phyloP scores from a whole-genome alignment of 192 early-diverging fungal genomes.

The Backusella sp. region DNA sequence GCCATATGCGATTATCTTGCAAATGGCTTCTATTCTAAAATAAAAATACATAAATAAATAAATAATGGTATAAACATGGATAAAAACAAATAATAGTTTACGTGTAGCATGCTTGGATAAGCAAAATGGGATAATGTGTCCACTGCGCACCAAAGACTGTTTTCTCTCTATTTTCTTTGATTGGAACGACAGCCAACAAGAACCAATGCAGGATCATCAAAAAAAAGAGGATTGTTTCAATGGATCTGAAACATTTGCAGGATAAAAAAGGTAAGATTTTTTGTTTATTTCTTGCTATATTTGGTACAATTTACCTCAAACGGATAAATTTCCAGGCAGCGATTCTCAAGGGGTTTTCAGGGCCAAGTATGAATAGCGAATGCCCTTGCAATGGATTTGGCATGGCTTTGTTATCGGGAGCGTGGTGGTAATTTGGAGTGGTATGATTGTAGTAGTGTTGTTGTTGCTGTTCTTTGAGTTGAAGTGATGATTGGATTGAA shows the following conservation, averaged over 20 bases:
- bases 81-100: background rate
- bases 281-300: background rate
- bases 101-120: slow-evolving; percentile 45
- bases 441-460: background rate
- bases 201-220: slow-evolving; percentile 46
- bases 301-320: slow-evolving; percentile 33
- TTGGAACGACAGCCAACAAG: slow-evolving; percentile 41
- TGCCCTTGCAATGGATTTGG: slow-evolving; percentile 34
- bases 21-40: slow-evolving; percentile 27
- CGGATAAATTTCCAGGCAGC: slow-evolving; percentile 34
- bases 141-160: slow-evolving; percentile 41
- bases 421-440: background rate
- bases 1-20: slow-evolving; percentile 47
- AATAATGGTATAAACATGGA: background rate
- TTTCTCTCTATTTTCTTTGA: slow-evolving; percentile 29
- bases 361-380: slow-evolving; percentile 37
- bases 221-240: slow-evolving; percentile 38
- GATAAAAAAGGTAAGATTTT: background rate
- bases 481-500: background rate
- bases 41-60: background rate
- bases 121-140: slow-evolving; percentile 42
- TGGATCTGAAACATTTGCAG: slow-evolving; percentile 17
- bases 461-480: background rate
- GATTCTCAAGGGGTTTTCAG: slow-evolving; percentile 33
- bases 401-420: background rate